Conservation (phyloP, 371 early-diverging fungal genomes). For the Apophysomyces trapeziformis region DNA sequence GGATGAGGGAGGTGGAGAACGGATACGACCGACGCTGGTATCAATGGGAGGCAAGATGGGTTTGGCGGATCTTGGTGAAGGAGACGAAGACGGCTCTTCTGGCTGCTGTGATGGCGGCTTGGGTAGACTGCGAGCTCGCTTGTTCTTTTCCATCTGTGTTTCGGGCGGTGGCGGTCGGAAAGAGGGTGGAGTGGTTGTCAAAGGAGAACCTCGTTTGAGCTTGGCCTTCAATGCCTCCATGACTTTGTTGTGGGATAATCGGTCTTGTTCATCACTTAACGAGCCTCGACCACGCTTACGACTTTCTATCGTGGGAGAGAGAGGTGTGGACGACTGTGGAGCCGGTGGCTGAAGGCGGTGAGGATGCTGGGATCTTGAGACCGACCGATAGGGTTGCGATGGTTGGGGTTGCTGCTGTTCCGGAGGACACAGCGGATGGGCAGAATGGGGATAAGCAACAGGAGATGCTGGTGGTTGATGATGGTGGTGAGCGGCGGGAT, state of each 20-base stretch:
- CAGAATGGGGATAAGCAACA: constrained; percentile 39
- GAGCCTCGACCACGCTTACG: constrained; percentile 1
- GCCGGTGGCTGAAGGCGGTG: constrained; percentile 6
- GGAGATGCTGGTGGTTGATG: constrained; percentile 28
- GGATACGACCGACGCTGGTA: constrained; percentile 34
- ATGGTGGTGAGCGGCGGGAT: constrained; percentile 11
- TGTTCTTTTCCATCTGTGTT: constrained; percentile 23
- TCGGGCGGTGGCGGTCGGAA: not conserved
- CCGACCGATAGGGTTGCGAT: constrained; percentile 2
- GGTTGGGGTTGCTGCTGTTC: not conserved
- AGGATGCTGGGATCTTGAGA: not conserved
- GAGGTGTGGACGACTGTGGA: constrained; percentile 2
- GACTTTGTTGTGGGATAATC: constrained; percentile 36
- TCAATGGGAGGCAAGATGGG: constrained; percentile 46
- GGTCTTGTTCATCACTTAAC: constrained; percentile 11
- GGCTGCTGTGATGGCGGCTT: constrained; percentile 6
- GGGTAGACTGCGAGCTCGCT: constrained; percentile 21
- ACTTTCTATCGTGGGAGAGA: constrained; percentile 5
- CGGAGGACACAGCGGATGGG: constrained; percentile 43
- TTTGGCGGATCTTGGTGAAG: constrained; percentile 42
- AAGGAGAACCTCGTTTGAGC: constrained; percentile 28
- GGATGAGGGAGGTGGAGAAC: constrained; percentile 1
- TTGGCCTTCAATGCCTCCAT: constrained; percentile 47
- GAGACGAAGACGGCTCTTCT: constrained; percentile 11
- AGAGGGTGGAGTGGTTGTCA: constrained; percentile 1